phyloP scores from a whole-genome alignment of 169 alveolate species.

The Babesia sp. region DNA sequence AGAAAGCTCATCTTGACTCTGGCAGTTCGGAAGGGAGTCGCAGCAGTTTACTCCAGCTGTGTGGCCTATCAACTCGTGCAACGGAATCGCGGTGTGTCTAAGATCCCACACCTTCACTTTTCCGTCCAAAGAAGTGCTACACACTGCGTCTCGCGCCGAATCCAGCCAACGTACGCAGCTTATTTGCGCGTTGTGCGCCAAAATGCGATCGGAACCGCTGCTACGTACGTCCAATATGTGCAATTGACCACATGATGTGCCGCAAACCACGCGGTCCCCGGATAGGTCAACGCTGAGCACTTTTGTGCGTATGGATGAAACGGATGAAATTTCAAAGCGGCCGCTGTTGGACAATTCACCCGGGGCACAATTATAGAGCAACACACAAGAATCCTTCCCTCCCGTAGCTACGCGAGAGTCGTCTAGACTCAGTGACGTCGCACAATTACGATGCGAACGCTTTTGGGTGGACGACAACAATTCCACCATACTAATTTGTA shows the following conservation, averaged over 20 bases:
- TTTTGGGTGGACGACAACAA: conserved; percentile 10
- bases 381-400: conserved; percentile 66
- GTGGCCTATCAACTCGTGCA: conserved; percentile 62
- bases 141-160: background rate
- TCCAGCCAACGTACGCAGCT: conserved; percentile 47
- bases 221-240: conserved; percentile 20
- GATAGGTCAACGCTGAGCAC: conserved; percentile 38
- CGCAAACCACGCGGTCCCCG: conserved; percentile 33
- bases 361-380: conserved; percentile 29
- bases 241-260: conserved; percentile 44
- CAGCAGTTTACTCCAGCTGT: conserved; percentile 57
- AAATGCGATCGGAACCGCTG: conserved; percentile 6
- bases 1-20: conserved; percentile 18
- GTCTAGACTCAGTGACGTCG: conserved; percentile 39
- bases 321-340: conserved; percentile 10
- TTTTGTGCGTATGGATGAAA: conserved; percentile 10
- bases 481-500: background rate
- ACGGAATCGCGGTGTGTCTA: conserved; percentile 45
- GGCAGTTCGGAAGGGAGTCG: conserved; percentile 29
- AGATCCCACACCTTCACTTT: conserved; percentile 66
- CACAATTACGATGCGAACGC: conserved; percentile 59
- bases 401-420: conserved; percentile 45
- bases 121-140: conserved; percentile 42
- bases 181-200: conserved; percentile 35
- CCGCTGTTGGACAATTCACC: conserved; percentile 17